A percentile compares a stretch with the other conserved stretches of the same genome.
Evolutionary conservation across 2,329 filamentous ascomycete genomes (phyloP).

Genomic region (Colletotrichum ledebouriae): DNA sequence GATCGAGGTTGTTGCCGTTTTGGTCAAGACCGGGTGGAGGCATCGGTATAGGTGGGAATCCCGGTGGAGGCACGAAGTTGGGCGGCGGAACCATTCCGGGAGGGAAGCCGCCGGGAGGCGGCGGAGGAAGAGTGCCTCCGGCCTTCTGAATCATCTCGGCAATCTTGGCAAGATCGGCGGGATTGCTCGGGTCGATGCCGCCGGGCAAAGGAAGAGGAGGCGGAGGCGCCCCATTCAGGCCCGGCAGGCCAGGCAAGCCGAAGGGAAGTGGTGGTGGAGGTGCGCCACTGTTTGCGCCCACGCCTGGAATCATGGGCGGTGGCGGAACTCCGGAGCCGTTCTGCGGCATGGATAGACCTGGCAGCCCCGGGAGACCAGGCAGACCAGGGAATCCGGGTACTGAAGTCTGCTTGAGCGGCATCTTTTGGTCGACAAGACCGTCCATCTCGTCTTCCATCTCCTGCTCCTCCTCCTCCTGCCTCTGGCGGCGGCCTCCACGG

Average conservation of each 20-base stretch:
- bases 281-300: constrained; percentile 57
- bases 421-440: constrained; percentile 91
- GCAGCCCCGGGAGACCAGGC: constrained; percentile 62
- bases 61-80: constrained; percentile 57
- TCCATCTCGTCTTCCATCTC: constrained; percentile 95
- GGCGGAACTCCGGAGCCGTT: constrained; percentile 48
- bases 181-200: constrained; percentile 71
- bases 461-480: constrained; percentile 93
- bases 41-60: constrained; percentile 54
- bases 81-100: constrained; percentile 64
- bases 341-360: constrained; percentile 57
- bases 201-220: constrained; percentile 59
- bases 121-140: constrained; percentile 72
- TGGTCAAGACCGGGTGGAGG: constrained; percentile 48
- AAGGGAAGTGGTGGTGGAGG: constrained; percentile 67
- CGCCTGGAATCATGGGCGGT: constrained; percentile 64
- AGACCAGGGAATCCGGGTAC: constrained; percentile 68
- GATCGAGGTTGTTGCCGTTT: constrained; percentile 49
- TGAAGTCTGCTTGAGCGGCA: constrained; percentile 70
- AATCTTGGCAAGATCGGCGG: constrained; percentile 71
- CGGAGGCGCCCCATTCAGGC: constrained; percentile 60
- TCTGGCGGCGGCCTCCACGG: constrained; percentile 80
- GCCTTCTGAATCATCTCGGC: constrained; percentile 76
- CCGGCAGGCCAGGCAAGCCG: constrained; percentile 64
- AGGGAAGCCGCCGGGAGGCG: constrained; percentile 55